Conservation (phyloP, 192 early-diverging fungal species). For the Gonapodya prolifera region DNA sequence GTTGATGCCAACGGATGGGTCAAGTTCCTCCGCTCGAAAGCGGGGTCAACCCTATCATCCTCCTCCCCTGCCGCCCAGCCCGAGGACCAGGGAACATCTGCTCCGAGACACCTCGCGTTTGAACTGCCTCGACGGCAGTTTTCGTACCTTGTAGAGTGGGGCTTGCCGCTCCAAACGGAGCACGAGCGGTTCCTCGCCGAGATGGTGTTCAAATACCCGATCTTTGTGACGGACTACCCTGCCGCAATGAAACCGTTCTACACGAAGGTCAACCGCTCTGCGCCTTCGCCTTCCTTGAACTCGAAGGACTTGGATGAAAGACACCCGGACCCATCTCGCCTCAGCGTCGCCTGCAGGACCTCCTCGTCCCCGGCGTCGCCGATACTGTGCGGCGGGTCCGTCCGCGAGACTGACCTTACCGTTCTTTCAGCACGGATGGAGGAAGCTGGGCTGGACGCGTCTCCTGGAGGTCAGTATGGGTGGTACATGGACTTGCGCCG, state of each 20-base stretch:
- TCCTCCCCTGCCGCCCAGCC: too few species aligned
- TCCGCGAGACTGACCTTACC: conserved; percentile 59
- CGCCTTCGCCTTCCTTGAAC: not conserved
- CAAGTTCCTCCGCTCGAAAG: not conserved
- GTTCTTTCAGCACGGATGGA: conserved; percentile 39
- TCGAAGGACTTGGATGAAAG: too few species aligned
- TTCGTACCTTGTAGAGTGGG: conserved; percentile 56
- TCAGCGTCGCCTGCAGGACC: conserved; percentile 70
- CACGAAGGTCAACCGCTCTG: conserved; percentile 40
- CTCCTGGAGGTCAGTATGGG: conserved; percentile 44
- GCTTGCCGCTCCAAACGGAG: conserved; percentile 60
- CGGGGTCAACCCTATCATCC: too few species aligned
- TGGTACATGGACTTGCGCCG: conserved; percentile 78
- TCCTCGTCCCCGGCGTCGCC: conserved; percentile 67
- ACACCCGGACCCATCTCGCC: too few species aligned
- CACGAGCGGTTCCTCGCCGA: conserved; percentile 76
- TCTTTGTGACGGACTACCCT: conserved; percentile 89
- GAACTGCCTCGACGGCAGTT: conserved; percentile 24
- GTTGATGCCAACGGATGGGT: not conserved
- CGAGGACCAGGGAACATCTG: too few species aligned
- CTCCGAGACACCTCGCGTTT: not conserved
- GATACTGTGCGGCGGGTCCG: conserved; percentile 72
- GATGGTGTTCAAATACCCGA: conserved; percentile 46
- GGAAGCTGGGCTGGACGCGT: conserved; percentile 29
- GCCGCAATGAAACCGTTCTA: conserved; percentile 72